These are phyloP conservation scores for Saturnispora mendoncae DNA, from an alignment of 805 yeast species.

Conservation along the genomic window DNA sequence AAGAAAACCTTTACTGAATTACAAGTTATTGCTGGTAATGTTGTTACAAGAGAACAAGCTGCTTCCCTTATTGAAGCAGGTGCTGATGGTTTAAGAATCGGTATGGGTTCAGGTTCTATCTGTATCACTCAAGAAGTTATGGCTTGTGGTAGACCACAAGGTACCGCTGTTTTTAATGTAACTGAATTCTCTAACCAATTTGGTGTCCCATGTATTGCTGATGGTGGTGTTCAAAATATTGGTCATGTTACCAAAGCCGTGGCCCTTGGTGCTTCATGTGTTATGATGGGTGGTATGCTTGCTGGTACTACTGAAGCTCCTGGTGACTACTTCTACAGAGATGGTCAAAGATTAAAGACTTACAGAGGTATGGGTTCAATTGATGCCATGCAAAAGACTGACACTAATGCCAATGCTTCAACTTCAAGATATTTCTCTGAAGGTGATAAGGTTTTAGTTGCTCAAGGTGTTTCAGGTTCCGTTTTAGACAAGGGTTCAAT, in stretches of 20 bases:
- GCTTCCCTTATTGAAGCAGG: conserved; percentile 91
- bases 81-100: conserved; percentile 96
- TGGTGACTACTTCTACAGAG: conserved; percentile 95
- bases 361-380: conserved; percentile 99
- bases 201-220: conserved; percentile 98
- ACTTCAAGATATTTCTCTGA: conserved; percentile 98
- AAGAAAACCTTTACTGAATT: conserved; percentile 70
- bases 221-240: conserved; percentile 98
- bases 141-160: conserved; percentile 99
- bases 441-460: conserved; percentile 89
- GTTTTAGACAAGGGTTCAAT: conserved; percentile 96
- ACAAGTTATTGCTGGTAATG: conserved; percentile 95
- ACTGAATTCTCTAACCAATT: conserved; percentile 88
- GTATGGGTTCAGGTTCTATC: conserved; percentile 99
- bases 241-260: conserved; percentile 97
- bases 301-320: conserved; percentile 99
- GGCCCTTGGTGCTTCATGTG: conserved; percentile 93
- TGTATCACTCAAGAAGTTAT: conserved; percentile 99
- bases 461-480: conserved; percentile 97
- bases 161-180: conserved; percentile 94
- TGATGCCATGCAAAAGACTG: conserved; percentile 95
- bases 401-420: conserved; percentile 87
- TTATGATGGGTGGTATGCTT: conserved; percentile 99
- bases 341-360: conserved; percentile 93
- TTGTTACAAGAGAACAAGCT: conserved; percentile 98